These are phyloP conservation scores for Metschnikowia bowlesiae DNA, from an alignment of 805 yeast species.

Conservation along the genomic window DNA sequence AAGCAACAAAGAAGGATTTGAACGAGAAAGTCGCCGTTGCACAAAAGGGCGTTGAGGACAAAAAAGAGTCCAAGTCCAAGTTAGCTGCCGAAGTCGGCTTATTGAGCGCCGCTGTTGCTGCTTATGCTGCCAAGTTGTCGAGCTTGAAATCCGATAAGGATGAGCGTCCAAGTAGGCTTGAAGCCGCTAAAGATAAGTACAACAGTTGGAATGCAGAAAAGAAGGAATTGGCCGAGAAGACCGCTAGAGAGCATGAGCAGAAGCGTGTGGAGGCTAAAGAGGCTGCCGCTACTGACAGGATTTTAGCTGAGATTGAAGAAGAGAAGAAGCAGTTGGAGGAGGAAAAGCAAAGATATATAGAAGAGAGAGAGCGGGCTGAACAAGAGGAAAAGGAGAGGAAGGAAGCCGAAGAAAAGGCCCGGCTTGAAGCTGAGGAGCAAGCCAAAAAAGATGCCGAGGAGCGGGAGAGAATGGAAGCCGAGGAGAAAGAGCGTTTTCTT, in stretches of 20 bases:
- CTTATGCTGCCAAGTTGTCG: slow-evolving; percentile 42
- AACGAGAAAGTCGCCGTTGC: slow-evolving; percentile 33
- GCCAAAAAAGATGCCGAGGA: slow-evolving; percentile 24
- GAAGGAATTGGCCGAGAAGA: slow-evolving; percentile 36
- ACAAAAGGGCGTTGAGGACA: slow-evolving; percentile 33
- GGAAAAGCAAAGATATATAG: slow-evolving; percentile 13
- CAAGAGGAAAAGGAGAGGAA: slow-evolving; percentile 12
- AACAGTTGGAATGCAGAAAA: slow-evolving; percentile 44
- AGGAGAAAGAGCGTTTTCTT: slow-evolving; percentile 4
- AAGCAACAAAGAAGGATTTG: slow-evolving; percentile 38
- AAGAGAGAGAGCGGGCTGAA: slow-evolving; percentile 13
- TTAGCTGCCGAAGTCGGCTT: slow-evolving; percentile 42
- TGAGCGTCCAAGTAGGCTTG: slow-evolving; percentile 31
- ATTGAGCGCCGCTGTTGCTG: slow-evolving; percentile 39
- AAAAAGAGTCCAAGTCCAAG: slow-evolving; percentile 33
- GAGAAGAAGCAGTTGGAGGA: slow-evolving; percentile 13
- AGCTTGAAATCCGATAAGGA: slow-evolving; percentile 37
- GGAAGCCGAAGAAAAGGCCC: slow-evolving; percentile 11
- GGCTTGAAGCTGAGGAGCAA: slow-evolving; percentile 12
- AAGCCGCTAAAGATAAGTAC: slow-evolving; percentile 38
- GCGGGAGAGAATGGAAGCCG: slow-evolving; percentile 21
- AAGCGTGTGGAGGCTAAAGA: slow-evolving; percentile 36
- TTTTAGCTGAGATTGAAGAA: slow-evolving; percentile 13
- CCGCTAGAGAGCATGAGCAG: slow-evolving; percentile 17
- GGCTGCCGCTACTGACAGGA: slow-evolving; percentile 17